These are phyloP conservation scores for Colletotrichum cordylinicola DNA, from an alignment of 2,329 filamentous ascomycete genomes.

Conservation along the genomic window DNA sequence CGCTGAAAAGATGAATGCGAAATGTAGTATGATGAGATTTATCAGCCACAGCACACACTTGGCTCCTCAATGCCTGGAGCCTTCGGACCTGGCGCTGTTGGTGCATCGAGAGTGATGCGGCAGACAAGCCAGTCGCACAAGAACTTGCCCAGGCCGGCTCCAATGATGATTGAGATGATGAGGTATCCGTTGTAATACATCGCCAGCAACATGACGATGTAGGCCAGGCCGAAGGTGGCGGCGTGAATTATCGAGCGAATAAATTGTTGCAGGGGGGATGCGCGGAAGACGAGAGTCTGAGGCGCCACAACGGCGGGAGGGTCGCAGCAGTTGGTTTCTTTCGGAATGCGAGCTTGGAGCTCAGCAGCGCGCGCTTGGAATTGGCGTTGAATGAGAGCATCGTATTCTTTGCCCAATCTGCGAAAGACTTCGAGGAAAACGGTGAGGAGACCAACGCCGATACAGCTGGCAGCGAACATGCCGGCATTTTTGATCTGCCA, in stretches of 20 bases:
- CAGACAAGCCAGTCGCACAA: slow-evolving; percentile 58
- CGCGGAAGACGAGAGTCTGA: slow-evolving; percentile 39
- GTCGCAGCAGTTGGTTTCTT: slow-evolving; percentile 17
- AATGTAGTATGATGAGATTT: not conserved
- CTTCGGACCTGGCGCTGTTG: slow-evolving; percentile 21
- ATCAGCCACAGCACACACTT: slow-evolving; percentile 52
- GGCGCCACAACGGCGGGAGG: slow-evolving; percentile 17
- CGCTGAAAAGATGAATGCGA: not conserved
- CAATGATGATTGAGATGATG: slow-evolving; percentile 50
- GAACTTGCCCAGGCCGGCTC: slow-evolving; percentile 58
- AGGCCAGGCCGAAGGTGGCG: slow-evolving; percentile 45
- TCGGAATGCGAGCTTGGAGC: slow-evolving; percentile 24
- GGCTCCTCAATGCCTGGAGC: slow-evolving; percentile 47
- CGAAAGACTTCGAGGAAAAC: slow-evolving; percentile 45
- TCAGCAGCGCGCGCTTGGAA: slow-evolving; percentile 40
- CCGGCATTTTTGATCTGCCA: slow-evolving; percentile 46
- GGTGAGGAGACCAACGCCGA: slow-evolving; percentile 46
- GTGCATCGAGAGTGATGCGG: slow-evolving; percentile 32
- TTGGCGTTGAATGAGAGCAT: slow-evolving; percentile 42
- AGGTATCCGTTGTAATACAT: slow-evolving; percentile 54
- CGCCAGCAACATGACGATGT: slow-evolving; percentile 49
- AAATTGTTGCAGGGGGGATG: slow-evolving; percentile 45
- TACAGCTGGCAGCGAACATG: slow-evolving; percentile 48
- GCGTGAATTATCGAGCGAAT: slow-evolving; percentile 44
- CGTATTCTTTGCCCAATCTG: slow-evolving; percentile 47